These are phyloP conservation scores for Gossypium trilobum DNA, from an alignment of 441 rosid genomes.

Conservation along the genomic window DNA sequence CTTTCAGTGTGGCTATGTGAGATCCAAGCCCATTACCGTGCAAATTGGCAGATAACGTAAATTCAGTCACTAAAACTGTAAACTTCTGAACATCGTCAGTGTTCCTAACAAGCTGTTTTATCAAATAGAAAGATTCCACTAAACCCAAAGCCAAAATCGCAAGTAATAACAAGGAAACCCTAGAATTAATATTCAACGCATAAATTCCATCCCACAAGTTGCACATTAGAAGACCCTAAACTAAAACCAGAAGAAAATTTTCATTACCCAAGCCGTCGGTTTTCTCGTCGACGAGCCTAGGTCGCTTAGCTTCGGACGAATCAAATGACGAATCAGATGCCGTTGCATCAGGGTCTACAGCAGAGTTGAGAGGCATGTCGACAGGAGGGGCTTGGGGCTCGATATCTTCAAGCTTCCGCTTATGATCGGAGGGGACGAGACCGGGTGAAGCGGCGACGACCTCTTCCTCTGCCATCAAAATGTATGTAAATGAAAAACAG, in stretches of 20 bases:
- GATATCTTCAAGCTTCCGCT: slow-evolving; percentile 59
- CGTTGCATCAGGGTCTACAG: slow-evolving; percentile 14
- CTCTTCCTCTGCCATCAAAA: slow-evolving; percentile 59
- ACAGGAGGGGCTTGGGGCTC: slow-evolving; percentile 28
- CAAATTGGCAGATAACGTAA: background rate
- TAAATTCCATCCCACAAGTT: background rate
- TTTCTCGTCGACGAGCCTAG: slow-evolving; percentile 36
- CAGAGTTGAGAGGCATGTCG: slow-evolving; percentile 11
- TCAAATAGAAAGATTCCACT: background rate
- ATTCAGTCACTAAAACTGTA: background rate
- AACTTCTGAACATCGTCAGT: background rate
- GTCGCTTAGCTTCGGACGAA: slow-evolving; percentile 48
- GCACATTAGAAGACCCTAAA: slow-evolving; percentile 8
- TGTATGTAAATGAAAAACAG: background rate
- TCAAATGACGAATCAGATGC: slow-evolving; percentile 33
- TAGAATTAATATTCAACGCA: background rate
- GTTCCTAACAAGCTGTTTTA: background rate
- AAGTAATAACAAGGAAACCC: slow-evolving; percentile 2
- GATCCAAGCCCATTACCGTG: background rate
- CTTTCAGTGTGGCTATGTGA: background rate
- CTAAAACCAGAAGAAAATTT: background rate
- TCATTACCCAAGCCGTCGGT: slow-evolving; percentile 38
- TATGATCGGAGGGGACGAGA: slow-evolving; percentile 44
- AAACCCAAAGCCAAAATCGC: background rate
- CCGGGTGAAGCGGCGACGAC: slow-evolving; percentile 18